These are phyloP conservation scores for Taiozyma sp. DNA, from an alignment of 1,139 yeast genomes.

Conservation along the genomic window DNA sequence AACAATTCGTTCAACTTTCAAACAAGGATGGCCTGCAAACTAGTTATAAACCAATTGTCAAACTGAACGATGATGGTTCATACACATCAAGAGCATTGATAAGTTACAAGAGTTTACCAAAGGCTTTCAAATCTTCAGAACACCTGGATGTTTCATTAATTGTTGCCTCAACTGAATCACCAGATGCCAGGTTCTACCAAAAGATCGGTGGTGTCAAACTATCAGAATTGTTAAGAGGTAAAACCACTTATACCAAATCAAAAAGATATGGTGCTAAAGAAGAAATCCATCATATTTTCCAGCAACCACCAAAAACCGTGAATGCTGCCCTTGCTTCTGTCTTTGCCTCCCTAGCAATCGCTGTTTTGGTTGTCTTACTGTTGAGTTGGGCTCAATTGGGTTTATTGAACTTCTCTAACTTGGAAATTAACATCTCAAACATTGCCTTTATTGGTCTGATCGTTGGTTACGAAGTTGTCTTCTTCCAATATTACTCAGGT, in stretches of 20 bases:
- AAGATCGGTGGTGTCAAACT: conserved; percentile 18
- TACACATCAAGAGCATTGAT: conserved; percentile 20
- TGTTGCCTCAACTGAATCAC: conserved; percentile 18
- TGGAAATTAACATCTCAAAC: conserved; percentile 23
- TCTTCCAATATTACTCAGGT: conserved; percentile 66
- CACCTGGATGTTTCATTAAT: conserved; percentile 33
- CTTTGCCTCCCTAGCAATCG: conserved; percentile 44
- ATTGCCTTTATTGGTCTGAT: conserved; percentile 40
- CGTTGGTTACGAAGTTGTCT: conserved; percentile 56
- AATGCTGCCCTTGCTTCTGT: conserved; percentile 48
- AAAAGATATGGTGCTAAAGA: conserved; percentile 47
- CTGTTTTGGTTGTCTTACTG: conserved; percentile 39
- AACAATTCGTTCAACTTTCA: conserved; percentile 17
- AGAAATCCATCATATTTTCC: conserved; percentile 71
- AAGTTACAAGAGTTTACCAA: conserved; percentile 34
- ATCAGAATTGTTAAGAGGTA: conserved; percentile 12
- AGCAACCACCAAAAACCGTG: conserved; percentile 50
- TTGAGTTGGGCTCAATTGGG: conserved; percentile 44
- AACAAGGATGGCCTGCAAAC: conserved; percentile 18
- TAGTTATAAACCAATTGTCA: conserved; percentile 21
- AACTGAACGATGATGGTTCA: conserved; percentile 3
- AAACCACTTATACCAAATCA: conserved; percentile 27
- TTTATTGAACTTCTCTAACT: conserved; percentile 40
- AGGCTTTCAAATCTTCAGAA: conserved; percentile 34
- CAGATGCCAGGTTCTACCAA: conserved; percentile 5